These are phyloP conservation scores for Agapanthus africanus DNA, from an alignment of 106 monocot species.

Conservation along the genomic window DNA sequence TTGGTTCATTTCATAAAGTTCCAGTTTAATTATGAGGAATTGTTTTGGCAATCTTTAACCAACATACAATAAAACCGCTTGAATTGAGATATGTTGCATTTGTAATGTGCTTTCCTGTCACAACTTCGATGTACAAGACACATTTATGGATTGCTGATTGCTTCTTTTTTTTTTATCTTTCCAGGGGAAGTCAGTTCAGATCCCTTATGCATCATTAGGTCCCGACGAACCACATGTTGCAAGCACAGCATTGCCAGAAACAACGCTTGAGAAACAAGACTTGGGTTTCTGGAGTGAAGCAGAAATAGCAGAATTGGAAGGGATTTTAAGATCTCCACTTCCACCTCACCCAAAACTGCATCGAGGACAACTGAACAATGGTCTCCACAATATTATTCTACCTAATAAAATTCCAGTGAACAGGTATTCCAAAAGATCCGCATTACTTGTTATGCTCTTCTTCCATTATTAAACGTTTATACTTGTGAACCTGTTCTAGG, in stretches of 20 bases:
- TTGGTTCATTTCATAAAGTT: slow-evolving; percentile 2
- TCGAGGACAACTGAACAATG: slow-evolving; percentile 83
- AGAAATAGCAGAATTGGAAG: slow-evolving; percentile 37
- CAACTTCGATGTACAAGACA: background rate
- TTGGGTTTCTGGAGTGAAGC: slow-evolving; percentile 35
- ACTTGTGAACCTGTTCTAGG: background rate
- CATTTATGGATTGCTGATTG: slow-evolving; percentile 1
- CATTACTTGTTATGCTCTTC: background rate
- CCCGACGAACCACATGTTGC: slow-evolving; percentile 98
- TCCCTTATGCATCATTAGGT: slow-evolving; percentile 56
- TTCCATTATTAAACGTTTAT: background rate
- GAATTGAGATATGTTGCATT: background rate
- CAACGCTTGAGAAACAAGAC: slow-evolving; percentile 50
- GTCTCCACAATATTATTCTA: slow-evolving; percentile 83
- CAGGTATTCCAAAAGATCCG: slow-evolving; percentile 35
- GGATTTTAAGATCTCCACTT: slow-evolving; percentile 50
- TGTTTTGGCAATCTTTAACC: background rate
- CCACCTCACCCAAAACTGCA: slow-evolving; percentile 80
- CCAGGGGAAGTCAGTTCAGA: slow-evolving; percentile 36
- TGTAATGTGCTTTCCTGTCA: no score
- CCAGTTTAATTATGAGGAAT: background rate
- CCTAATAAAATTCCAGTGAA: slow-evolving; percentile 93
- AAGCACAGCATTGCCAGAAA: slow-evolving; percentile 64
- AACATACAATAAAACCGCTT: background rate
- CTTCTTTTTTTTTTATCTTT: slow-evolving; percentile 10